Evolutionary conservation across 345 rosid genomes (phyloP).

Genomic region (Brassica incana): DNA sequence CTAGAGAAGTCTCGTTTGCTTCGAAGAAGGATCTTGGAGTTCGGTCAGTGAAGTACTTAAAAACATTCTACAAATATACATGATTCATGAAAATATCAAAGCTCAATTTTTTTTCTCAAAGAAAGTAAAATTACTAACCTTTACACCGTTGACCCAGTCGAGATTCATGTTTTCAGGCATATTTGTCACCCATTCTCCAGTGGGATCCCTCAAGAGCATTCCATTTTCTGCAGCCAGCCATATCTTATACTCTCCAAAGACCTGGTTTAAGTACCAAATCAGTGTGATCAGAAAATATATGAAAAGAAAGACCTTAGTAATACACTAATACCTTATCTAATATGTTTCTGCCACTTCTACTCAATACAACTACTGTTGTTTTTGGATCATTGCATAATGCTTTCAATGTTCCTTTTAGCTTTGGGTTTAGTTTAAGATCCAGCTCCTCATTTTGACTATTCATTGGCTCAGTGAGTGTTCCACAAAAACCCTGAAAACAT

Average conservation of each 20-base stretch:
- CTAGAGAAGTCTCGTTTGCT: constrained; percentile 70
- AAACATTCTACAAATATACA: constrained; percentile 64
- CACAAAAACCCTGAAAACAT: constrained; percentile 68
- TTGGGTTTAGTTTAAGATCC: constrained; percentile 60
- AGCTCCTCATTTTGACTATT: constrained; percentile 37
- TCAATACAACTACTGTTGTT: constrained; percentile 75
- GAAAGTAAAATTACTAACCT: constrained; percentile 47
- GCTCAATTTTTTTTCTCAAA: neutral
- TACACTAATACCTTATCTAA: constrained; percentile 61
- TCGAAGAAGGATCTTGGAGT: constrained; percentile 83
- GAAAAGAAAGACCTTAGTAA: constrained; percentile 12
- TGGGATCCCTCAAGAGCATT: constrained; percentile 72
- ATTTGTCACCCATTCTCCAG: constrained; percentile 83
- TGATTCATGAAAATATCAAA: neutral
- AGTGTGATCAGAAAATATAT: neutral
- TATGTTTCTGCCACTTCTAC: constrained; percentile 63
- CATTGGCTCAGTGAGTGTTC: constrained; percentile 84
- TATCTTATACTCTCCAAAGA: constrained; percentile 66
- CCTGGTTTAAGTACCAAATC: constrained; percentile 43
- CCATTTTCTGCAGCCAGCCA: constrained; percentile 98
- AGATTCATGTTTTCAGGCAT: constrained; percentile 85
- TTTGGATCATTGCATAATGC: constrained; percentile 66
- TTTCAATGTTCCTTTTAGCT: constrained; percentile 53
- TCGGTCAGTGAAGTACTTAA: constrained; percentile 82
- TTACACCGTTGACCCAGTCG: constrained; percentile 85